Conservation (phyloP, 495 filamentous ascomycete species). For the Lasiosphaeriaceae sp. region DNA sequence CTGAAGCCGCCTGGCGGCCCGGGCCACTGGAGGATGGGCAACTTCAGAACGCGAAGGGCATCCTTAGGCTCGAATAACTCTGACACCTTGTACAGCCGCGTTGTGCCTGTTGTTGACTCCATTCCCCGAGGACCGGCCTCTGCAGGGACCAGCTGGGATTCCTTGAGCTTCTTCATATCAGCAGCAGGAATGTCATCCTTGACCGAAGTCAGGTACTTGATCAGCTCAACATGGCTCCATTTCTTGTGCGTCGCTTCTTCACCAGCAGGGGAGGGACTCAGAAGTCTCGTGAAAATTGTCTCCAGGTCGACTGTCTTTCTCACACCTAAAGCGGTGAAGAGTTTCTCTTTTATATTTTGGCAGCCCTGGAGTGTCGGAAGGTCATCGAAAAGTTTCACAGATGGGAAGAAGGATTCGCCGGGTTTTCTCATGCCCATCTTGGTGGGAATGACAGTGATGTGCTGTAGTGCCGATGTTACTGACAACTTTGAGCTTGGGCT, state of each 20-base stretch:
- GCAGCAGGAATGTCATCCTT: conserved; percentile 80
- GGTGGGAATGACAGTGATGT: conserved; percentile 79
- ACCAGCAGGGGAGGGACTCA: conserved; percentile 45
- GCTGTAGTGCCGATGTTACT: conserved; percentile 57
- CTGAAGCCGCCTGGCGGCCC: conserved; percentile 59
- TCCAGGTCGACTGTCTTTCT: conserved; percentile 83
- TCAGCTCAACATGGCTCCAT: conserved; percentile 92
- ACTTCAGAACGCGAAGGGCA: conserved; percentile 57
- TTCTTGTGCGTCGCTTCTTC: conserved; percentile 47
- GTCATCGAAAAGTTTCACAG: conserved; percentile 90
- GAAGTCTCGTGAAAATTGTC: conserved; percentile 84
- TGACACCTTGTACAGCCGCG: conserved; percentile 67
- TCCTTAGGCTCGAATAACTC: conserved; percentile 85
- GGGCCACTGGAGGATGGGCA: conserved; percentile 85
- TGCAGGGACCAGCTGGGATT: conserved; percentile 75
- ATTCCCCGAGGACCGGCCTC: conserved; percentile 54
- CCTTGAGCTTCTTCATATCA: conserved; percentile 75
- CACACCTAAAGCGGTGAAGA: conserved; percentile 78
- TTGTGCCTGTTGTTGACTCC: conserved; percentile 38
- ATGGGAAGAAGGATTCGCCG: conserved; percentile 83
- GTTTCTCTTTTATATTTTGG: conserved; percentile 80
- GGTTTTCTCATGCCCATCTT: conserved; percentile 87
- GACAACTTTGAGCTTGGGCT: conserved; percentile 60
- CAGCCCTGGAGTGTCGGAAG: conserved; percentile 75
- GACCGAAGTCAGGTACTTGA: conserved; percentile 89